These are phyloP conservation scores for Xylaria acuta DNA, from an alignment of 495 filamentous ascomycete genomes.

Conservation along the genomic window DNA sequence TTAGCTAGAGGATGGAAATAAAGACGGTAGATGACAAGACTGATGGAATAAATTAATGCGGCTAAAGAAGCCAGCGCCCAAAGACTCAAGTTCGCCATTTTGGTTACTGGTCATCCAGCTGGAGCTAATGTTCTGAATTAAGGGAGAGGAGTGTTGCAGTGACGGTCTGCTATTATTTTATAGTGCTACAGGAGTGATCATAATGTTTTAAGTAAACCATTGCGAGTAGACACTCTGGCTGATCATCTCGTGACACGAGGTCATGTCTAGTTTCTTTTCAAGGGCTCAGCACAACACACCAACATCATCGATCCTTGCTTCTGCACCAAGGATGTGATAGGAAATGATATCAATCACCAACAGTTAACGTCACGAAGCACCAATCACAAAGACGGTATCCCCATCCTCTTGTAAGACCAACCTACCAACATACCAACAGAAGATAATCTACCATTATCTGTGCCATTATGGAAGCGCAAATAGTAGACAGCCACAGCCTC, in stretches of 20 bases:
- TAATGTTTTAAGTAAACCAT: not conserved
- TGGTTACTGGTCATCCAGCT: not conserved
- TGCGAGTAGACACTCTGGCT: not conserved
- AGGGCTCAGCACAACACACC: not conserved
- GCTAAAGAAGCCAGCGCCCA: conserved; percentile 28
- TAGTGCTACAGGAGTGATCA: not conserved
- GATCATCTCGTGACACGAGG: not conserved
- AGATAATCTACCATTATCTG: not conserved
- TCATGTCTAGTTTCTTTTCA: not conserved
- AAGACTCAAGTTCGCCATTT: not conserved
- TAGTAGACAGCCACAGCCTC: conserved; percentile 14
- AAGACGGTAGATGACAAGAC: conserved; percentile 50
- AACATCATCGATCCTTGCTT: not conserved
- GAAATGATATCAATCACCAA: not conserved
- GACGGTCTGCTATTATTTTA: not conserved
- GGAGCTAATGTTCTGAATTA: not conserved
- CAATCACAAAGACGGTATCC: not conserved
- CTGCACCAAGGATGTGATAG: not conserved
- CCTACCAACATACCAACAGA: not conserved
- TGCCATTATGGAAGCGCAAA: not conserved
- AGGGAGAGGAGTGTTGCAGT: not conserved
- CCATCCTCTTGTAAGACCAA: not conserved
- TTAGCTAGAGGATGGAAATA: conserved; percentile 58
- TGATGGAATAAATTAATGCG: conserved; percentile 34
- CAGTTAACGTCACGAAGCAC: not conserved